phyloP scores from a whole-genome alignment of 257 asterid genomes.

The Jacaranda mimosifolia region DNA sequence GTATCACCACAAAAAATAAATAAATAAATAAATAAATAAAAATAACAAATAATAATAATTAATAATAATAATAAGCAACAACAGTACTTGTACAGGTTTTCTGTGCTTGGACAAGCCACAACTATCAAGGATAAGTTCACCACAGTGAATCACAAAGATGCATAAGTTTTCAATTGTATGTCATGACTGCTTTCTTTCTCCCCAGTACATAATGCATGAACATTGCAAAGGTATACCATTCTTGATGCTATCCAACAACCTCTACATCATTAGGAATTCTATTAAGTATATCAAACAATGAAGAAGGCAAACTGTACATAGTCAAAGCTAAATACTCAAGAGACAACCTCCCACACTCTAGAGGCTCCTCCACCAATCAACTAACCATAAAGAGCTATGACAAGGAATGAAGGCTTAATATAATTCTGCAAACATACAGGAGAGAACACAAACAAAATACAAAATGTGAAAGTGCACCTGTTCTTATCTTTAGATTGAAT shows the following conservation, averaged over 20 bases:
- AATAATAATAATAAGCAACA: background rate
- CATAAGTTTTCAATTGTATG: slow-evolving; percentile 58
- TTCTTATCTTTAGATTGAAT: slow-evolving; percentile 52
- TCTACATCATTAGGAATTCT: too few relatives aligned
- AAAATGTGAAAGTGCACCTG: slow-evolving; percentile 52
- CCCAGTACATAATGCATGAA: slow-evolving; percentile 50
- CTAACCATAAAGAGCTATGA: slow-evolving; percentile 64
- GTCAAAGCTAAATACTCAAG: slow-evolving; percentile 33
- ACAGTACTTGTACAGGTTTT: slow-evolving; percentile 61
- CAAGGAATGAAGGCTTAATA: slow-evolving; percentile 13
- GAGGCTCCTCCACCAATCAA: slow-evolving; percentile 66
- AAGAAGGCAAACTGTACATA: background rate
- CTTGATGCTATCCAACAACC: slow-evolving; percentile 42
- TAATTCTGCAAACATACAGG: background rate
- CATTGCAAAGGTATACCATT: slow-evolving; percentile 47
- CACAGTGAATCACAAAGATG: slow-evolving; percentile 55
- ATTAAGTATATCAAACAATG: slow-evolving; percentile 16
- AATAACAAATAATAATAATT: too few relatives aligned
- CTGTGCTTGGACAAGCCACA: slow-evolving; percentile 84
- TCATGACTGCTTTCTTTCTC: slow-evolving; percentile 64
- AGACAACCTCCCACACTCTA: slow-evolving; percentile 45
- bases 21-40: too few relatives aligned
- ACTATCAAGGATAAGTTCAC: slow-evolving; percentile 67
- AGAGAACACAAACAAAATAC: background rate
- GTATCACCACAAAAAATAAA: background rate